Evolutionary conservation across 371 early-diverging fungal species (phyloP).

Genomic region (Mortierella sp.): DNA sequence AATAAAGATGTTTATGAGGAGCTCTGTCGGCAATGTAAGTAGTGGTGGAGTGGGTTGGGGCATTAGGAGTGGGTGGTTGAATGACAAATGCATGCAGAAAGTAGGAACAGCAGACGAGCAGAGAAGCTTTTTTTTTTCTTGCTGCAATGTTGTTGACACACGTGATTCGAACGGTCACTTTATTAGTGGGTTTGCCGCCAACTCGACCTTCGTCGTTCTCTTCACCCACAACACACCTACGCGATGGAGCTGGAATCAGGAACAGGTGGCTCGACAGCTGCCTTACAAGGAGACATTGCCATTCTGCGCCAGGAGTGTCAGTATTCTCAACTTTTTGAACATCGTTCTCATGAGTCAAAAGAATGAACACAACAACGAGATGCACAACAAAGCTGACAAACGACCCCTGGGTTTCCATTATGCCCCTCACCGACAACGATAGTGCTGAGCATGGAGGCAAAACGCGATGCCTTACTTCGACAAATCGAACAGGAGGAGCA

Average conservation of each 20-base stretch:
- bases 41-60: slow-evolving; percentile 10
- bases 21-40: slow-evolving; percentile 34
- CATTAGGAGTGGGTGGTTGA: slow-evolving; percentile 3
- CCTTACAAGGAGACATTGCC: slow-evolving; percentile 40
- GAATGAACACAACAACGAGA: background rate
- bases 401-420: background rate
- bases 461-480: slow-evolving; percentile 27
- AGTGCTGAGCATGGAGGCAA: slow-evolving; percentile 35
- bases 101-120: background rate
- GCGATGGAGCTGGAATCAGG: slow-evolving; percentile 33
- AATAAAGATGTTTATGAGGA: slow-evolving; percentile 33
- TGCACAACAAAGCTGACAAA: background rate
- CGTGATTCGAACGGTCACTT: background rate
- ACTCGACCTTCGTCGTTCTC: background rate
- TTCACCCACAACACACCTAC: background rate
- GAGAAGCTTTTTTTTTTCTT: background rate
- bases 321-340: background rate
- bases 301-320: slow-evolving; percentile 42
- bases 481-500: slow-evolving; percentile 43
- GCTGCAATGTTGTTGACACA: background rate
- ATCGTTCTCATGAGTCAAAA: background rate
- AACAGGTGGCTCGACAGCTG: slow-evolving; percentile 19
- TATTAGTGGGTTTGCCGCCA: background rate
- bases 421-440: background rate
- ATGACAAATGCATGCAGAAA: background rate